Evolutionary conservation across 345 rosid genomes (phyloP).

Genomic region (Luvunga scandens): DNA sequence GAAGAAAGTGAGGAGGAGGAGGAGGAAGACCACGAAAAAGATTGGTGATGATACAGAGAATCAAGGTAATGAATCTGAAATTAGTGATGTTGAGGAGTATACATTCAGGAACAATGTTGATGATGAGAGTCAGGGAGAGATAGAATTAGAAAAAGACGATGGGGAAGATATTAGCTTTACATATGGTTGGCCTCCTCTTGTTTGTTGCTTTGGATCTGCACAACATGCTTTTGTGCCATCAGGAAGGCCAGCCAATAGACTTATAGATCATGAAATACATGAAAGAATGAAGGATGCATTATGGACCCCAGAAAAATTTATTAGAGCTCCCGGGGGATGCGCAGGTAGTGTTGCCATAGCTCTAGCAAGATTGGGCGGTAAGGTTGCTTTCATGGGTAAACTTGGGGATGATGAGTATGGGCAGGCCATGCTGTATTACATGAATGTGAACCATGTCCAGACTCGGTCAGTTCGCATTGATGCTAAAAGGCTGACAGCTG

Average conservation of each 20-base stretch:
- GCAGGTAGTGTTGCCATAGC: slow-evolving; percentile 80
- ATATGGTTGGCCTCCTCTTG: slow-evolving; percentile 93
- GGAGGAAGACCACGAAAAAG: slow-evolving; percentile 28
- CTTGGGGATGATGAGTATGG: slow-evolving; percentile 85
- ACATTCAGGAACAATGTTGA: slow-evolving; percentile 29
- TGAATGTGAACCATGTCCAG: slow-evolving; percentile 72
- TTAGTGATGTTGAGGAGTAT: slow-evolving; percentile 43
- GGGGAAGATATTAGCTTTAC: slow-evolving; percentile 69
- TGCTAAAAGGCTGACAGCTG: slow-evolving; percentile 54
- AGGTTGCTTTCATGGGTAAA: slow-evolving; percentile 92
- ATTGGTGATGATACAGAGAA: slow-evolving; percentile 39
- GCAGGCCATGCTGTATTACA: slow-evolving; percentile 66
- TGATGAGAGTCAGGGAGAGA: slow-evolving; percentile 58
- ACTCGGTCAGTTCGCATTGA: slow-evolving; percentile 72
- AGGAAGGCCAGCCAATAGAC: slow-evolving; percentile 83
- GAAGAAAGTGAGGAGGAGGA: slow-evolving; percentile 49
- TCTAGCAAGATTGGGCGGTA: slow-evolving; percentile 81
- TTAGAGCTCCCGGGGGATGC: slow-evolving; percentile 83
- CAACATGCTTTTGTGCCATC: slow-evolving; percentile 85
- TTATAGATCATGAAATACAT: slow-evolving; percentile 63
- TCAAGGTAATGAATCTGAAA: slow-evolving; percentile 42
- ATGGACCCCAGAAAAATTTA: slow-evolving; percentile 72
- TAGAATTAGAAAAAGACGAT: slow-evolving; percentile 51
- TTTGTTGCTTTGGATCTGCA: slow-evolving; percentile 94
- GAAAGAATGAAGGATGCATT: slow-evolving; percentile 62